Evolutionary conservation across 23 red algal genomes (phyloP).

Genomic region (Rhodosorus marinus): DNA sequence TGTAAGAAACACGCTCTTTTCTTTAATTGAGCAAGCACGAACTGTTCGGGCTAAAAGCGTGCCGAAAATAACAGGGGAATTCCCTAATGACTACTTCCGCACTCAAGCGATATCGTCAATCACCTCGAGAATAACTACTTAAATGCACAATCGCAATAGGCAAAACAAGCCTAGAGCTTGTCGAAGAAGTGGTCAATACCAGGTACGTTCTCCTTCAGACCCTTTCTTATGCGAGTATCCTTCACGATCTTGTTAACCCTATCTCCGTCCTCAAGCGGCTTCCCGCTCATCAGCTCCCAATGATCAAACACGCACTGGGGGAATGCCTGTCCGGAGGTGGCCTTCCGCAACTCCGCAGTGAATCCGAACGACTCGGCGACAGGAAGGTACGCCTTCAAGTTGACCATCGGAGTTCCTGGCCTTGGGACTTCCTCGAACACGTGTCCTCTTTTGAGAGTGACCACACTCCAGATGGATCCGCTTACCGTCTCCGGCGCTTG

Average conservation of each 20-base stretch:
- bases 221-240: slow-evolving; percentile 69
- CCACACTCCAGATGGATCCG: slow-evolving; percentile 89
- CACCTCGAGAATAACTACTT: too few species aligned
- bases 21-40: too few species aligned
- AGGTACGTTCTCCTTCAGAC: slow-evolving; percentile 71
- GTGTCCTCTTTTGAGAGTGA: slow-evolving; percentile 86
- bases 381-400: slow-evolving; percentile 94
- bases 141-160: too few species aligned
- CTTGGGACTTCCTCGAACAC: slow-evolving; percentile 94
- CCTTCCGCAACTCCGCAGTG: slow-evolving; percentile 84
- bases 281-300: slow-evolving; percentile 62
- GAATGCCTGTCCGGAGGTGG: slow-evolving; percentile 94
- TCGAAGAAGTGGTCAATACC: slow-evolving; percentile 91
- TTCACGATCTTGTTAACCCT: slow-evolving; percentile 51
- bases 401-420: slow-evolving; percentile 90
- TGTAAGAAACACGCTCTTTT: too few species aligned
- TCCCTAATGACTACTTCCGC: too few species aligned
- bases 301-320: slow-evolving; percentile 97
- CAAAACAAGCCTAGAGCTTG: slow-evolving; percentile 47
- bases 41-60: too few species aligned
- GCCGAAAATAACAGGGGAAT: too few species aligned
- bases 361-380: slow-evolving; percentile 98
- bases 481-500: slow-evolving; percentile 73
- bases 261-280: slow-evolving; percentile 57
- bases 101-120: too few species aligned